Conservation (phyloP, 2,329 filamentous ascomycete genomes). For the Aspergillus aculeatus region DNA sequence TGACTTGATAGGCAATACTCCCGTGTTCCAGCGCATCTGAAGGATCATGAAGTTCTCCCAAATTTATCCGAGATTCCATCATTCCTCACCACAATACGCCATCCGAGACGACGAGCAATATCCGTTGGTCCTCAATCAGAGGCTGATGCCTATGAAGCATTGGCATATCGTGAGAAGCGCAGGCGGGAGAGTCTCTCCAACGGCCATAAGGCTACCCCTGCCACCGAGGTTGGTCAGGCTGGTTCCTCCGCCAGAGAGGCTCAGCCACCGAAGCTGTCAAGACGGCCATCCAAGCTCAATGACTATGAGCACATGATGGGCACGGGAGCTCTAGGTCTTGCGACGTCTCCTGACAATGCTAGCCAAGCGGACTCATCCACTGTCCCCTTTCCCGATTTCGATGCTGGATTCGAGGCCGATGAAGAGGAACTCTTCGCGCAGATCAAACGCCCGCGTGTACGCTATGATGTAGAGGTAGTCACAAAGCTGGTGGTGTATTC, state of each 20-base stretch:
- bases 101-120: conserved; percentile 74
- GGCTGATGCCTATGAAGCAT: conserved; percentile 91
- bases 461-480: conserved; percentile 98
- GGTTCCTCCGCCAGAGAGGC: conserved; percentile 26
- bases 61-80: conserved; percentile 82
- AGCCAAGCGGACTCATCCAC: conserved; percentile 24
- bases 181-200: conserved; percentile 60
- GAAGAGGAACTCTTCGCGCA: conserved; percentile 80
- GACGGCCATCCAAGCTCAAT: conserved; percentile 53
- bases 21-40: conserved; percentile 69
- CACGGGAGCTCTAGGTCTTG: conserved; percentile 53
- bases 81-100: conserved; percentile 76
- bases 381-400: conserved; percentile 30
- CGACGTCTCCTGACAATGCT: conserved; percentile 33
- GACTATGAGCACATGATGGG: conserved; percentile 75
- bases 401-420: conserved; percentile 46
- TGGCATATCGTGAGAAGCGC: conserved; percentile 80
- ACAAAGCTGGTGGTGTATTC: conserved; percentile 95
- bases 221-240: conserved; percentile 24
- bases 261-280: conserved; percentile 40
- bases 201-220: conserved; percentile 24
- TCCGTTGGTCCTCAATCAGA: conserved; percentile 93
- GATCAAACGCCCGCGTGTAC: conserved; percentile 80
- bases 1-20: conserved; percentile 64
- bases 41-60: conserved; percentile 85